Evolutionary conservation across 371 early-diverging fungal genomes (phyloP).

Genomic region (Saksenaea oblongispora): DNA sequence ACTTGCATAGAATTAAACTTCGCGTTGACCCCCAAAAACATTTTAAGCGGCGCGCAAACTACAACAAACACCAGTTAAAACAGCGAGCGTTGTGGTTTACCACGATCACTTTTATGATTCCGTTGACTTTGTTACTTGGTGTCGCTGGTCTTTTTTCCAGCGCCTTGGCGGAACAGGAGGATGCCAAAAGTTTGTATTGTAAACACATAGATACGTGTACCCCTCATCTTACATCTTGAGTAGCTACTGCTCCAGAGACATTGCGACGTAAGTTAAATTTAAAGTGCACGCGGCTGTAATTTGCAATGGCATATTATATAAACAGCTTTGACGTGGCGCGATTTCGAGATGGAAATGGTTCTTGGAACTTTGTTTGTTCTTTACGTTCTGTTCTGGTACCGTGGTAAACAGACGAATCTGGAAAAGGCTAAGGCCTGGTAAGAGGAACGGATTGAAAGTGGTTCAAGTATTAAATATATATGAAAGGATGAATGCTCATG

Average conservation of each 20-base stretch:
- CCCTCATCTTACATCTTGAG: background rate
- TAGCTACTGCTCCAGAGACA: background rate
- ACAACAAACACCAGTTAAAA: too few species aligned
- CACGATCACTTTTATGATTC: background rate
- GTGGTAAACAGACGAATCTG: slow-evolving; percentile 34
- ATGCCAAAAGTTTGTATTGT: background rate
- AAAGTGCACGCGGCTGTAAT: background rate
- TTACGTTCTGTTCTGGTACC: slow-evolving; percentile 28
- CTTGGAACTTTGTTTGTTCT: slow-evolving; percentile 18
- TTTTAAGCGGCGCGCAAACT: too few species aligned
- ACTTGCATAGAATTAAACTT: too few species aligned
- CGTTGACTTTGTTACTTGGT: background rate
- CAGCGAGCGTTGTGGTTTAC: too few species aligned
- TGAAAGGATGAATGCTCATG: slow-evolving; percentile 39
- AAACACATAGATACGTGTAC: background rate
- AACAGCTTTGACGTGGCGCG: slow-evolving; percentile 25
- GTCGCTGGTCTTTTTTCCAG: background rate
- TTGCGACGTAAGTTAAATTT: background rate
- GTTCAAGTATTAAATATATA: background rate
- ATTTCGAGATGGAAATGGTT: slow-evolving; percentile 37
- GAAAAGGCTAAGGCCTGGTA: slow-evolving; percentile 44
- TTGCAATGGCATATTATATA: background rate
- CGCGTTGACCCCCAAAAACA: too few species aligned
- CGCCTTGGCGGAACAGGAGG: background rate
- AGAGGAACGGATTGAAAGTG: background rate